phyloP scores from a whole-genome alignment of 345 rosid genomes.

The Brassica juncea region DNA sequence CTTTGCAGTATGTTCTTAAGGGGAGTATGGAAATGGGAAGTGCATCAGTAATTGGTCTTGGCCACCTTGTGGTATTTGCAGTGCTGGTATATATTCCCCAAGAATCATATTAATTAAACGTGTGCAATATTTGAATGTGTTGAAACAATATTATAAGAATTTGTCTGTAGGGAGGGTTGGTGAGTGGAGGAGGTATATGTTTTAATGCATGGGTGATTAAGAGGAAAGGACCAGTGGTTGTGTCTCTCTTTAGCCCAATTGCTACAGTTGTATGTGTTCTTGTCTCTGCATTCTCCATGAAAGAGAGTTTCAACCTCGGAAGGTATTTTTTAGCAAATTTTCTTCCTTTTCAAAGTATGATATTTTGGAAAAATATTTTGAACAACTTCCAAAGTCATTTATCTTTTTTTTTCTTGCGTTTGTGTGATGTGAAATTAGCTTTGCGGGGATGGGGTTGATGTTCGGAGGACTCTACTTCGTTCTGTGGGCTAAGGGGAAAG shows the following conservation, averaged over 20 bases:
- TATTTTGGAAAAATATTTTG: neutral
- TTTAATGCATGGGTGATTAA: conserved; percentile 91
- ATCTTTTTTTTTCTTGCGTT: neutral
- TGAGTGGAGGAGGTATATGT: conserved; percentile 66
- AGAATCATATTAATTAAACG: neutral
- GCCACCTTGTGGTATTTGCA: conserved; percentile 51
- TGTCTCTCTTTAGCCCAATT: conserved; percentile 82
- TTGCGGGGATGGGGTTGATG: conserved; percentile 80
- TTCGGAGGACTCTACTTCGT: conserved; percentile 77
- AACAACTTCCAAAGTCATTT: neutral
- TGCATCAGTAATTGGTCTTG: conserved; percentile 46
- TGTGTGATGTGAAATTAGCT: conserved; percentile 43
- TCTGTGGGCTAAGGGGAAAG: conserved; percentile 94
- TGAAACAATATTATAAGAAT: neutral
- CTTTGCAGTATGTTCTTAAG: conserved; percentile 50
- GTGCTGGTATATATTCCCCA: conserved; percentile 49
- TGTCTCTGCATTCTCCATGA: conserved; percentile 58
- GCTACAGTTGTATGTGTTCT: conserved; percentile 66
- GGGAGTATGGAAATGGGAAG: conserved; percentile 48
- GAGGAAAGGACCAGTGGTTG: conserved; percentile 84
- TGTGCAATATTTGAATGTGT: conserved; percentile 15
- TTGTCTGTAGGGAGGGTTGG: conserved; percentile 55
- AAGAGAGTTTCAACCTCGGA: conserved; percentile 65
- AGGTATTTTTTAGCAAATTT: conserved; percentile 48
- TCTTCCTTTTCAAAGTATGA: conserved; percentile 1